Base-by-base conservation (phyloP, 2,329 filamentous ascomycete genomes). In the Chrysoporthe cubensis region DNA sequence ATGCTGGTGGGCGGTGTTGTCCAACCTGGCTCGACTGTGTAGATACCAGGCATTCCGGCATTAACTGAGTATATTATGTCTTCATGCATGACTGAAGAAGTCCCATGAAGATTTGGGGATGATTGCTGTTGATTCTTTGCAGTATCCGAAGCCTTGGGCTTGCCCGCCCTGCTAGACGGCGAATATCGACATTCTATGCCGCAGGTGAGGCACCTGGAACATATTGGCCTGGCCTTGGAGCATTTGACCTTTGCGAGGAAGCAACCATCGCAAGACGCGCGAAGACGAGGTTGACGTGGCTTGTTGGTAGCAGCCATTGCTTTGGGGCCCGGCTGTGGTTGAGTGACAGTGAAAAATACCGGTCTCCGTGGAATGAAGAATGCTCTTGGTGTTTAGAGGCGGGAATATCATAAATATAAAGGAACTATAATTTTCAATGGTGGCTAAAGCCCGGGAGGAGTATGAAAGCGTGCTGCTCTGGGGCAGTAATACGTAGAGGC, bases 231-330 rank as follows among this genome's bases (percentile, higher is more conserved):
- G 2, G 78, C 77, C 71, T 86, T 86, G 69, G 82, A 84, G 74
- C 84, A 87, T 72, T 86, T 86, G 75, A 87, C 84, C 73, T 87
- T 87, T 69, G 84, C 84, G 26, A 84, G 75, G 73, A 86, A 85
- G 75, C 84, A 87, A 8, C 82, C 83, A 69, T 87, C 84, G 73
- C 84, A 87, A 21, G 84, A 86, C 32, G 81, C 81, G 68, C 82
- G 77, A 42, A 84, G 75, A 58, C 81, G 80, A 60, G 80, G 79
- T 71, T 80, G 78, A 44, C 78, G 78, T 69, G 76, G 71, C 68
- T 80, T 80, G 42, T 71, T 71, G 34, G 74, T 68, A 61, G 74
- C 73, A 62, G 72, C 66, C 73, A 71, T 70, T n/a, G 44, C 44
- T 50, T 44, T n/a, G 50, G 34, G 32, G 16, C 32, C 32, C 2